A percentile compares a stretch with the other conserved stretches of the same genome.
phyloP scores from a whole-genome alignment of 164 flowering plant species.

The Magnolia changhungtana region DNA sequence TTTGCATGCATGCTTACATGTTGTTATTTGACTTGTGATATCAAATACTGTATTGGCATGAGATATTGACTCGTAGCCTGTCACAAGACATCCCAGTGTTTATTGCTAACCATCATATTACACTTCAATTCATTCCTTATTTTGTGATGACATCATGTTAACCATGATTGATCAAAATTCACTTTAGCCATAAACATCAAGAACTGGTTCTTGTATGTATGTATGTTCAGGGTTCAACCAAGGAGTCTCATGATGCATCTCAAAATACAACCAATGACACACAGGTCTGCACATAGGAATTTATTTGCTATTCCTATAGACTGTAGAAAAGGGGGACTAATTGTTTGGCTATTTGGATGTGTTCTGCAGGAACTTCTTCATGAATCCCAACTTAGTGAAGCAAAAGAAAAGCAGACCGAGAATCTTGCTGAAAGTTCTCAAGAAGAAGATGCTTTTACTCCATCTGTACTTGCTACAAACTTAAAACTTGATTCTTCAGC shows the following conservation, averaged over 20 bases:
- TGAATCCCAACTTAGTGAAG: constrained; percentile 41
- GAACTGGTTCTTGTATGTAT: too few species aligned
- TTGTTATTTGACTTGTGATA: too few species aligned
- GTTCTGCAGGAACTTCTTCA: constrained; percentile 37
- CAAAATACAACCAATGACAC: too few species aligned
- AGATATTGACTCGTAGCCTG: not conserved
- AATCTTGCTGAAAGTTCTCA: constrained; percentile 30
- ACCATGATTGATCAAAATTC: not conserved
- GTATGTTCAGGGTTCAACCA: too few species aligned
- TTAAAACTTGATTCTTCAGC: constrained; percentile 65
- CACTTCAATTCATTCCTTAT: not conserved
- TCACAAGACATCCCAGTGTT: too few species aligned
- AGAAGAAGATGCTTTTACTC: constrained; percentile 51
- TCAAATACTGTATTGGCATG: not conserved
- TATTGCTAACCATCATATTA: too few species aligned
- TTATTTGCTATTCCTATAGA: too few species aligned
- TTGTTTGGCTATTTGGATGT: constrained; percentile 20
- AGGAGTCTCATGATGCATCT: too few species aligned
- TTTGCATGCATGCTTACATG: too few species aligned
- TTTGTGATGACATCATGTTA: not conserved
- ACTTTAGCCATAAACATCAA: not conserved
- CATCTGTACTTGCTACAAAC: constrained; percentile 66
- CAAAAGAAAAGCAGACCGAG: constrained; percentile 33
- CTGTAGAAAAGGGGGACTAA: too few species aligned
- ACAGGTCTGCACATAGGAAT: too few species aligned